Percentiles rank a stretch among this genome's conserved stretches.
Conservation (phyloP, 345 rosid species). For the Limnanthes douglasii region DNA sequence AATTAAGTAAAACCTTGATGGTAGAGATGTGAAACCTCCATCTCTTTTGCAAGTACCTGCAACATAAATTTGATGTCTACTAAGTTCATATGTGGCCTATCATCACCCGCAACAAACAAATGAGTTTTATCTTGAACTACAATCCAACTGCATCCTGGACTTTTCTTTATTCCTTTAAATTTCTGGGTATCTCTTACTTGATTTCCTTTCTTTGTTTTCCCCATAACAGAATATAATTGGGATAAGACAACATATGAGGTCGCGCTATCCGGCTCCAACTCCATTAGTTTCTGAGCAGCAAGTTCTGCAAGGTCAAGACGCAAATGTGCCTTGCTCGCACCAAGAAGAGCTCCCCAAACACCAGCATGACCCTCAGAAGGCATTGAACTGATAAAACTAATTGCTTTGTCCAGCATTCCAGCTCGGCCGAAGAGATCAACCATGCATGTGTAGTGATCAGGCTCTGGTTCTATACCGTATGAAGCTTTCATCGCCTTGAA, state of each 20-base stretch:
- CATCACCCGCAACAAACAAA: slow-evolving; percentile 38
- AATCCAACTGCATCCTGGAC: slow-evolving; percentile 78
- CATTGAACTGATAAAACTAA: slow-evolving; percentile 33
- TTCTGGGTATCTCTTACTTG: slow-evolving; percentile 25
- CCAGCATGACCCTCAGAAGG: slow-evolving; percentile 48
- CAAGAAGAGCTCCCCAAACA: slow-evolving; percentile 79
- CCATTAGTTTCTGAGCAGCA: slow-evolving; percentile 40
- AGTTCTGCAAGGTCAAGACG: slow-evolving; percentile 52
- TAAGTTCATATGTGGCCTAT: slow-evolving; percentile 21
- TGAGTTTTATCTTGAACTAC: slow-evolving; percentile 23
- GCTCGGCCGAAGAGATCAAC: slow-evolving; percentile 76
- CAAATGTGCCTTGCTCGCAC: slow-evolving; percentile 36
- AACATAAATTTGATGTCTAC: slow-evolving; percentile 22
- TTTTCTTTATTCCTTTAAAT: slow-evolving; percentile 44
- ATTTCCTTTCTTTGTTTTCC: slow-evolving; percentile 24
- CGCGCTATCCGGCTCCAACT: slow-evolving; percentile 54
- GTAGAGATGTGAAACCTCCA: slow-evolving; percentile 8
- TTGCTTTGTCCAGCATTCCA: slow-evolving; percentile 52
- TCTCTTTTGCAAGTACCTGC: slow-evolving; percentile 19
- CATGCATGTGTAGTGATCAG: slow-evolving; percentile 68
- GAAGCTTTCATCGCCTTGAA: slow-evolving; percentile 43
- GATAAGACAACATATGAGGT: slow-evolving; percentile 64
- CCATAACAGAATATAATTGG: slow-evolving; percentile 29
- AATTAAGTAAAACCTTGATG: not conserved
- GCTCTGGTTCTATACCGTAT: slow-evolving; percentile 36